A percentile compares a stretch with the other conserved stretches of the same genome.
These are phyloP conservation scores for Syzygium aqueum DNA, from an alignment of 345 rosid genomes.

Conservation along the genomic window DNA sequence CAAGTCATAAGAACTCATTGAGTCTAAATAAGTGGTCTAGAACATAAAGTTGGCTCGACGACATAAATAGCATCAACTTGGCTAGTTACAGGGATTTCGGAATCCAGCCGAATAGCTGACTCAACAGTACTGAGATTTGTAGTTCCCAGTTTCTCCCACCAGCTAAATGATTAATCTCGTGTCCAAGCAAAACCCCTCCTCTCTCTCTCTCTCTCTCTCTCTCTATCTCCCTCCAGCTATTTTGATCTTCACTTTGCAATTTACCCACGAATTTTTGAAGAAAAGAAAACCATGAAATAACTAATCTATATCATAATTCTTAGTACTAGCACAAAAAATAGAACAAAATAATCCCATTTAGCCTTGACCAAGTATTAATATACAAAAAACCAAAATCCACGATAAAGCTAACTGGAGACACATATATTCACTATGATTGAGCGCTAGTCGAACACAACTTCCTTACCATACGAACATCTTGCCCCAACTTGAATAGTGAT, in stretches of 20 bases:
- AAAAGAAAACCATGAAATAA: not conserved
- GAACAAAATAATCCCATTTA: not conserved
- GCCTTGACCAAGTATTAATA: not conserved
- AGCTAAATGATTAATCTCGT: not conserved
- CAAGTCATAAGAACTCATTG: not conserved
- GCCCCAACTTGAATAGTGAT: not conserved
- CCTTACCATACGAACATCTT: not conserved
- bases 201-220: not conserved
- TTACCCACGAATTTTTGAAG: not conserved
- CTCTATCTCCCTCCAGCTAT: not conserved
- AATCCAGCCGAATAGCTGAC: not conserved
- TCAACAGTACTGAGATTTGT: not conserved
- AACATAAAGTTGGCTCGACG: not conserved
- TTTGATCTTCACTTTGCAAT: not conserved
- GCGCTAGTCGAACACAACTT: not conserved
- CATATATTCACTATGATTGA: not conserved
- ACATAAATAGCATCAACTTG: not conserved
- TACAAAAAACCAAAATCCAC: not conserved
- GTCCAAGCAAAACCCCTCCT: not conserved
- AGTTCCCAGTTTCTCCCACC: not conserved
- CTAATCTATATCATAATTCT: not conserved
- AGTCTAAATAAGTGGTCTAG: not conserved
- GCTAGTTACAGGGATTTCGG: not conserved
- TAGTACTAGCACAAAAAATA: not conserved
- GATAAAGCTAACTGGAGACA: not conserved